phyloP scores from a whole-genome alignment of 805 yeast species.

The Saccharomycopsis synnaedendra region DNA sequence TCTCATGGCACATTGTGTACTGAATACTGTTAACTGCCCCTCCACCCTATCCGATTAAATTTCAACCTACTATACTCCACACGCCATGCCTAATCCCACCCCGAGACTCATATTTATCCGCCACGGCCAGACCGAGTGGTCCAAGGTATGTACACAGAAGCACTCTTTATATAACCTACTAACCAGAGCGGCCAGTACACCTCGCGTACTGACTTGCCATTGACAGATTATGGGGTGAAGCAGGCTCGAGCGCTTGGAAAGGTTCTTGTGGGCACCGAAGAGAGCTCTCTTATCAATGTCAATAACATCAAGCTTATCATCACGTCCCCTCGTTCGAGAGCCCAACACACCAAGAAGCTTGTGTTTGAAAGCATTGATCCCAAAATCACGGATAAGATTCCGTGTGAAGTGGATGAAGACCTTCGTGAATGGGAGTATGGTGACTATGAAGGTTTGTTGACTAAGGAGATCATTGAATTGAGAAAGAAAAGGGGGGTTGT shows the following conservation, averaged over 20 bases:
- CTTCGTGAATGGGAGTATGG: slow-evolving; percentile 95
- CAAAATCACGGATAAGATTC: slow-evolving; percentile 30
- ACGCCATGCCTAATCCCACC: slow-evolving; percentile 23
- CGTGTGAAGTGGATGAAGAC: slow-evolving; percentile 47
- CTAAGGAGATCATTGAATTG: slow-evolving; percentile 51
- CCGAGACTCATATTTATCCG: slow-evolving; percentile 67
- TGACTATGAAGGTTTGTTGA: slow-evolving; percentile 78
- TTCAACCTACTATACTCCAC: too few relatives aligned
- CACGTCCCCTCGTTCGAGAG: slow-evolving; percentile 75
- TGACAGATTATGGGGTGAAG: slow-evolving; percentile 66
- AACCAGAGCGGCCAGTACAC: slow-evolving; percentile 76
- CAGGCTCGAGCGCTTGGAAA: slow-evolving; percentile 71
- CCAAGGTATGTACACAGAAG: slow-evolving; percentile 26
- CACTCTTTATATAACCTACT: not conserved
- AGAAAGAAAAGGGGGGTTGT: slow-evolving; percentile 48
- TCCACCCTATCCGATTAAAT: too few relatives aligned
- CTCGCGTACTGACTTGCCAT: slow-evolving; percentile 68
- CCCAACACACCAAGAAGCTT: slow-evolving; percentile 61
- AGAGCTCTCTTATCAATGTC: slow-evolving; percentile 51
- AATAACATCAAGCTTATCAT: slow-evolving; percentile 48
- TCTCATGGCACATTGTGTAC: too few relatives aligned
- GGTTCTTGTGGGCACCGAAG: slow-evolving; percentile 46
- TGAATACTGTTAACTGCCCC: too few relatives aligned
- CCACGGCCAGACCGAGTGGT: slow-evolving; percentile 94
- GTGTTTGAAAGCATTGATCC: slow-evolving; percentile 40